phyloP scores from a whole-genome alignment of 1,284 basidiomycete species.

The Bjerkandera adusta region DNA sequence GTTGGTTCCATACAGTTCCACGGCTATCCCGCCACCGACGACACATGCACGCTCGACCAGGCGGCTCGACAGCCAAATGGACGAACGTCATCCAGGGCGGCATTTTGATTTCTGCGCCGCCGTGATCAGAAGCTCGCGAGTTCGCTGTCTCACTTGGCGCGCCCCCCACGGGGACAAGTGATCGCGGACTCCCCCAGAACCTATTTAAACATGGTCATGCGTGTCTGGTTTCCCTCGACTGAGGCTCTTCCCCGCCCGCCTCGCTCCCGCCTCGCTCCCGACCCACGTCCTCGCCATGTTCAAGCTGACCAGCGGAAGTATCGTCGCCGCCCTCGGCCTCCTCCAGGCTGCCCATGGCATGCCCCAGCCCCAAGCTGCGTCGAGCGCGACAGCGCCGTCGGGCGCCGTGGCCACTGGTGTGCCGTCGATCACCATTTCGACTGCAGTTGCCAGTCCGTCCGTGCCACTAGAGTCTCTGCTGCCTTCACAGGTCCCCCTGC shows the following conservation, averaged over 20 bases:
- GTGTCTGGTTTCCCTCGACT: too few species aligned
- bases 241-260: too few species aligned
- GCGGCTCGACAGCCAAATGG: too few species aligned
- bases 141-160: too few species aligned
- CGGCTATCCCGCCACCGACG: too few species aligned
- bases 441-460: slow-evolving; percentile 64
- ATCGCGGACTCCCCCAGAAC: neutral
- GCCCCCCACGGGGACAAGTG: slow-evolving; percentile 7
- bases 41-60: too few species aligned
- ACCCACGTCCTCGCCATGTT: neutral
- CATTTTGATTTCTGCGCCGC: too few species aligned
- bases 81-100: too few species aligned
- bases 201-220: neutral
- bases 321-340: slow-evolving; percentile 13
- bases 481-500: slow-evolving; percentile 67
- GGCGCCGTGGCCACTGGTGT: slow-evolving; percentile 16
- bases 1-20: too few species aligned
- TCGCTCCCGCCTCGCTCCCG: neutral
- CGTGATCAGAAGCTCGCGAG: too few species aligned
- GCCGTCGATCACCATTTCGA: slow-evolving; percentile 42
- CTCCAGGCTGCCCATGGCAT: slow-evolving; percentile 20
- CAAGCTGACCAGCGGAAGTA: slow-evolving; percentile 5
- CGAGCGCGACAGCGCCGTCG: too few species aligned
- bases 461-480: slow-evolving; percentile 50
- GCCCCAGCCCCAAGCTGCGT: too few species aligned